phyloP scores from a whole-genome alignment of 805 yeast genomes.

The Lipomyces starkeyi region DNA sequence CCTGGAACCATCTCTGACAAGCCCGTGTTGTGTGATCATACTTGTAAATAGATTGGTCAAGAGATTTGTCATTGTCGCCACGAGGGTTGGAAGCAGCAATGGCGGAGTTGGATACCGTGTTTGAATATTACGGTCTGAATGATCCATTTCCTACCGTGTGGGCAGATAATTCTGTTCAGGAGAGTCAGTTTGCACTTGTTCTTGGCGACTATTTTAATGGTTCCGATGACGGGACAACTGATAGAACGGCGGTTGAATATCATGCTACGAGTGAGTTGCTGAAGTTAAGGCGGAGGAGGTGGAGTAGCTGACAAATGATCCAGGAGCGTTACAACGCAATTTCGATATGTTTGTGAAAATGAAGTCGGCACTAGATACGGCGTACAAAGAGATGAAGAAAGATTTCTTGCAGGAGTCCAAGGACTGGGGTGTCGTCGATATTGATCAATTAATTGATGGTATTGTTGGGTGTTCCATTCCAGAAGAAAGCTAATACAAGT shows the following conservation, averaged over 20 bases:
- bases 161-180: conserved; percentile 22
- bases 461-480: neutral
- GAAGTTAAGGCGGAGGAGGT: neutral
- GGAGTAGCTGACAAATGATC: neutral
- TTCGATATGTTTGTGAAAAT: conserved; percentile 68
- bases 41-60: neutral
- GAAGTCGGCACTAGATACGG: conserved; percentile 67
- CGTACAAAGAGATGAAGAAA: conserved; percentile 59
- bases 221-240: neutral
- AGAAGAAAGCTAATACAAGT: conserved; percentile 16
- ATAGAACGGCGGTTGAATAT: neutral
- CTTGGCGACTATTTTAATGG: conserved; percentile 15
- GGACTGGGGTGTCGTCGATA: conserved; percentile 46
- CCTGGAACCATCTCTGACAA: neutral
- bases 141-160: conserved; percentile 32
- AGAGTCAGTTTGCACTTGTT: conserved; percentile 16
- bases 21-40: neutral
- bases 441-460: conserved; percentile 50
- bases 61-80: neutral
- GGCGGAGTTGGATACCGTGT: conserved; percentile 24
- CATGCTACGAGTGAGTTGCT: conserved; percentile 16
- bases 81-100: conserved; percentile 7
- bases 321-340: conserved; percentile 48
- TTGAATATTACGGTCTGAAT: conserved; percentile 25
- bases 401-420: conserved; percentile 46